Evolutionary conservation across 2,329 filamentous ascomycete species (phyloP), one percentile per base, ranked within the genome.

Genomic region (Trichoderma hamatum): DNA sequence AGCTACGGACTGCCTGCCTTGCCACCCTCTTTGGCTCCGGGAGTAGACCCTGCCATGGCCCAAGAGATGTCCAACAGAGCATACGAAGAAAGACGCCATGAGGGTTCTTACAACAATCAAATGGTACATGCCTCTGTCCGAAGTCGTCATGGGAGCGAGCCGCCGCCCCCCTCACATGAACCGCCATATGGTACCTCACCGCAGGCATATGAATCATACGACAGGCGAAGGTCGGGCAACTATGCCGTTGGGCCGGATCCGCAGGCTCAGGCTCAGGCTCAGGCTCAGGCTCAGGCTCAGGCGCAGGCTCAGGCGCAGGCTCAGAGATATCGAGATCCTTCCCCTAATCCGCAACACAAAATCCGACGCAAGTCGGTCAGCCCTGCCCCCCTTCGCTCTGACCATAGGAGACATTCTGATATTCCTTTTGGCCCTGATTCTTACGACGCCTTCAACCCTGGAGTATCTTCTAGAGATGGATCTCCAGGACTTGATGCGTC

Each of bases 361-460:
- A 88, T 89, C 71, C 84, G 82, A 70, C 88, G 92, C 64, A 94
- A 94, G 77, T 93, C 91, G 1, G 87, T 94, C 36, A 93, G 91
- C 73, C 90, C 92, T 2, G 86, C 87, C 1, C 91, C 91, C 71
- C 85, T 77, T 26, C 83, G 77, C 46, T 77, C 80, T 65, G 83
- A 81, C 58, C 78, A 81, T 58, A 83, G 87, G 69, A 81, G 86
- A 61, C 74, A 87, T 5, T 91, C 90, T 2, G 86, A 85, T 19
- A 79, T 91, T 4, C 91, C 91, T 0, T 95, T 93, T 74, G 88
- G 89, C 0, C 92, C 92, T 0, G 92, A 94, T 76, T 90, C 88
- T 39, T 94, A 93, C 75, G 89, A 93, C 73, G 84, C 87, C 1
- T 84, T 93, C 72, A 94, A 94, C 71, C 90, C 91, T 0, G 79